Evolutionary conservation across 257 asterid genomes (phyloP), one percentile per base, ranked within the genome.

Genomic region (Linaria vulgaris): DNA sequence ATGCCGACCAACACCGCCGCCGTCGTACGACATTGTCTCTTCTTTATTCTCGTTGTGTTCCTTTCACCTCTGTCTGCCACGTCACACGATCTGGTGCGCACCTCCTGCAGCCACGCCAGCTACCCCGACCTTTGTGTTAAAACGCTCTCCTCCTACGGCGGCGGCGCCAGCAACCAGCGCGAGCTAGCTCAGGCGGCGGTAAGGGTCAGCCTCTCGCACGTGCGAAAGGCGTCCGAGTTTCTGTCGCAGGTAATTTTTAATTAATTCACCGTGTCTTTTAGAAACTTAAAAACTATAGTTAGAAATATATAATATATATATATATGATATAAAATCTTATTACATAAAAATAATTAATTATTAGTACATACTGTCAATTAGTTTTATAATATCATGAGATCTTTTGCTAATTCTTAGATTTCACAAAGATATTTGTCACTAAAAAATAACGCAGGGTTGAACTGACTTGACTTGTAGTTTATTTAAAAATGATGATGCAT

Each of bases 81-180:
- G 14, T 9, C 58, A 5, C 20, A 54, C 41, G 10, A 54, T 66
- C 81, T 92, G 3, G 87, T 92, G 34, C 79, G 76, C 9, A 54
- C 66, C 5, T 87, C 96, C 9, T 92, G 99, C 77, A 80, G 75
- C 68, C 89, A 89, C 76, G 99, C 99, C 44, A 89, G 84, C 80
- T 92, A 83, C 84, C 99, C 99, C 0, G 77, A 76, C 56, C 57
- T 89, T 64, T 92, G 99, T 83, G 46, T 88, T 64, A 79, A 86
- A 19, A 86, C 97, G 3, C 97, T 92, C 64, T 76, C 96, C 24
- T 70, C 90, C 62, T 83, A 70, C 85, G 72, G 85, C 37, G 80
- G 83, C 72, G 66, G 85, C 10, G 76, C 95, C 74, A 72, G 67
- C 79, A 86, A 81, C 48, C 97, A 85, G 14, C 80, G 87, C 0